These are phyloP conservation scores for Ceratobasidium papillatum DNA, from an alignment of 1,284 basidiomycete genomes.

Conservation along the genomic window DNA sequence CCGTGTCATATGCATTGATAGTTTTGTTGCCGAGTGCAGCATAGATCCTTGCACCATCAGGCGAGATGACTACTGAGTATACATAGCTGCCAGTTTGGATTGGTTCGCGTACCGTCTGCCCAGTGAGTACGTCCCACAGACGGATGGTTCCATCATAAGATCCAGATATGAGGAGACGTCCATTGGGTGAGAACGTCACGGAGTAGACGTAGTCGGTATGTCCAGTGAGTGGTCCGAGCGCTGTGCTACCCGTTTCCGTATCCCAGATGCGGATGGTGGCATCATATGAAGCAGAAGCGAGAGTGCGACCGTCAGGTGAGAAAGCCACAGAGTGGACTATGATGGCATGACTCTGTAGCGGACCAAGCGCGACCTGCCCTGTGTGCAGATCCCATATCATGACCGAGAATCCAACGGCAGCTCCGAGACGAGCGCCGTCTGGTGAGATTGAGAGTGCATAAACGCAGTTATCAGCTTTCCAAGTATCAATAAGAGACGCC, in stretches of 20 bases:
- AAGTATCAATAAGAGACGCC: no score
- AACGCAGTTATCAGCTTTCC: no score
- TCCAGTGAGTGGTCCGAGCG: no score
- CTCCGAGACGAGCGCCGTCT: no score
- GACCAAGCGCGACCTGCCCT: no score
- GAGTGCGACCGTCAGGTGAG: constrained; percentile 74
- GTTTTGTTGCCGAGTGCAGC: not conserved
- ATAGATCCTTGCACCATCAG: constrained; percentile 10
- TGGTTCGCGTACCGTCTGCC: not conserved
- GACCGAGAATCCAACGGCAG: no score
- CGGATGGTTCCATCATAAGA: constrained; percentile 25
- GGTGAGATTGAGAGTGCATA: no score
- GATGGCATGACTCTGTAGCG: constrained; percentile 88
- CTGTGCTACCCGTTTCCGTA: no score
- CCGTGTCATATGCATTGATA: constrained; percentile 10
- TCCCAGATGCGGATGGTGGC: no score
- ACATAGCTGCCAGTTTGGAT: not conserved
- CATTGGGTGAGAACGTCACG: constrained; percentile 33
- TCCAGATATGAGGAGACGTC: constrained; percentile 39
- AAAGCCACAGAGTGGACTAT: constrained; percentile 93
- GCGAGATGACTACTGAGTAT: constrained; percentile 2
- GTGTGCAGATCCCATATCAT: no score
- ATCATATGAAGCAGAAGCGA: no score
- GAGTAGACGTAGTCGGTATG: not conserved
- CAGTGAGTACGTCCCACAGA: constrained; percentile 19